Evolutionary conservation across 495 filamentous ascomycete species (phyloP).

Genomic region (Penicillium coprophilum): DNA sequence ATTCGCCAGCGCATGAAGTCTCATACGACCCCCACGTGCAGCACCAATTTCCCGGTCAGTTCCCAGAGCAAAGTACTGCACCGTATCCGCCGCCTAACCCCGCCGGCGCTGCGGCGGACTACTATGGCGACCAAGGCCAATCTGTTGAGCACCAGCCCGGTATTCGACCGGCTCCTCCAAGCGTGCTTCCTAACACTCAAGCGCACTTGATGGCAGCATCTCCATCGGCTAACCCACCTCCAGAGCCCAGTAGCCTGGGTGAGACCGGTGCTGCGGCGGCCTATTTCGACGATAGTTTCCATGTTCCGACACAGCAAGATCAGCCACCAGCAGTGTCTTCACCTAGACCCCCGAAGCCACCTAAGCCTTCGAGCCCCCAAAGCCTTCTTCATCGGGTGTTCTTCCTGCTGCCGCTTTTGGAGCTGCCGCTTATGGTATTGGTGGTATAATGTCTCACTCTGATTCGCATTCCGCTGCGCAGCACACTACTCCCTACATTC

Average conservation of each 20-base stretch:
- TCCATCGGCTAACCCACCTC: constrained; percentile 45
- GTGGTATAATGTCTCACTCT: constrained; percentile 20
- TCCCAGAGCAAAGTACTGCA: constrained; percentile 42
- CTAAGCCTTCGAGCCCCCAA: constrained; percentile 18
- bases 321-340: constrained; percentile 20
- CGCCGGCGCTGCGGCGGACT: constrained; percentile 62
- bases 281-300: constrained; percentile 39
- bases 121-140: constrained; percentile 65
- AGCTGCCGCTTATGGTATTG: constrained; percentile 32
- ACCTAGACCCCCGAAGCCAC: constrained; percentile 29
- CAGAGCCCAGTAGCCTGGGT: constrained; percentile 53
- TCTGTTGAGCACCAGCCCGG: constrained; percentile 63
- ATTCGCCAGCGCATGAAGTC: constrained; percentile 19
- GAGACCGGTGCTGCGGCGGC: constrained; percentile 52
- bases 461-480: constrained; percentile 19
- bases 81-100: constrained; percentile 56
- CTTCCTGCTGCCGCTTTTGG: constrained; percentile 26
- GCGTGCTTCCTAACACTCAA: constrained; percentile 52
- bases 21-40: constrained; percentile 52
- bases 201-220: constrained; percentile 53
- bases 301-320: constrained; percentile 14
- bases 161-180: constrained; percentile 52
- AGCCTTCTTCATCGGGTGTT: constrained; percentile 28
- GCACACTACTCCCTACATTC: constrained; percentile 21
- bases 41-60: constrained; percentile 61